phyloP scores from a whole-genome alignment of 176 grass and related monocot species.

The Leersia perrieri region DNA sequence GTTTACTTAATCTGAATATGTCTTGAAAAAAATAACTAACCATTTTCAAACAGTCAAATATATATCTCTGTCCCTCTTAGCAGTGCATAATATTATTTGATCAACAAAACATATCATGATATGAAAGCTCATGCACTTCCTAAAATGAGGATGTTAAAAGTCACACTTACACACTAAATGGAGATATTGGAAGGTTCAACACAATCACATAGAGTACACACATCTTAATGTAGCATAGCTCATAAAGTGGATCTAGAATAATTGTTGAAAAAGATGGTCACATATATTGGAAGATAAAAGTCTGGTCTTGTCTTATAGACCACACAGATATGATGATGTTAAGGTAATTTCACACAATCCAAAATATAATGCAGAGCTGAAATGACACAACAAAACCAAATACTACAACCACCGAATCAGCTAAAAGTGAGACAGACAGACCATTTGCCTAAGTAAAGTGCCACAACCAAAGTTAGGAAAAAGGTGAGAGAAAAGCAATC shows the following conservation, averaged over 20 bases:
- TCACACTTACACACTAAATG: not conserved
- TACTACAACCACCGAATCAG: conserved; percentile 23
- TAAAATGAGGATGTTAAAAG: conserved; percentile 10
- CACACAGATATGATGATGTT: conserved; percentile 13
- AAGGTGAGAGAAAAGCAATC: conserved; percentile 24
- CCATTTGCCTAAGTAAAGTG: conserved; percentile 30
- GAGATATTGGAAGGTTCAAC: not conserved
- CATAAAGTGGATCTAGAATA: conserved; percentile 1
- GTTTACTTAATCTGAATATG: not conserved
- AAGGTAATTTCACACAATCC: conserved; percentile 10
- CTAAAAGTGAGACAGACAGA: conserved; percentile 37
- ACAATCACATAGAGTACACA: not conserved
- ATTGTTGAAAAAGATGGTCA: not conserved
- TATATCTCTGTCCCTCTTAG: not conserved
- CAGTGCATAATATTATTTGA: not conserved
- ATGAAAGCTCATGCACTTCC: not conserved
- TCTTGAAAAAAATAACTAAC: not conserved
- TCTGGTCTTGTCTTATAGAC: not conserved
- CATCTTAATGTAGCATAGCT: not conserved
- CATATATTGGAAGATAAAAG: not conserved
- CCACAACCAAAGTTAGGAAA: conserved; percentile 28
- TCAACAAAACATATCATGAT: not conserved
- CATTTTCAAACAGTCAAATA: not conserved
- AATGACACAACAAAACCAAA: conserved; percentile 17
- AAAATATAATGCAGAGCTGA: conserved; percentile 6